A percentile compares a stretch with the other conserved stretches of the same genome.
phyloP scores from a whole-genome alignment of 192 early-diverging fungal species.

The Podochytrium sp. region DNA sequence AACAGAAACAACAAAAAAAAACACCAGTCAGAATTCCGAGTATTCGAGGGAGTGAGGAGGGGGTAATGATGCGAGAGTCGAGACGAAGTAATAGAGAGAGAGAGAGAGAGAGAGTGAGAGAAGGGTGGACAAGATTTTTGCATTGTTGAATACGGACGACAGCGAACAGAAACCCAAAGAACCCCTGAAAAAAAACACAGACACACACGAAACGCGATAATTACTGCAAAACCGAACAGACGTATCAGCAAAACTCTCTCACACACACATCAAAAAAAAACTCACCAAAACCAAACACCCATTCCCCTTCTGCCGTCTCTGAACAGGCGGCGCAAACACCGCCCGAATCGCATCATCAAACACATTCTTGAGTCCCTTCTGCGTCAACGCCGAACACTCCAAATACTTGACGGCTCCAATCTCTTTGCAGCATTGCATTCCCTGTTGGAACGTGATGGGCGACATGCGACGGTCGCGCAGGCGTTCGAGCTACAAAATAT shows the following conservation, averaged over 20 bases:
- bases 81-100: no score
- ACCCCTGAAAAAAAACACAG: not conserved
- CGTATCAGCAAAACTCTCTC: not conserved
- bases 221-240: not conserved
- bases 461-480: conserved; percentile 83
- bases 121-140: no score
- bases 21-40: not conserved
- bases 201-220: not conserved
- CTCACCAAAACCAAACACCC: conserved; percentile 74
- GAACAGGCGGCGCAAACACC: conserved; percentile 75
- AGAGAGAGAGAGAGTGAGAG: no score
- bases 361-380: conserved; percentile 96
- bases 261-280: not conserved
- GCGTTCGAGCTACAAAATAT: no score
- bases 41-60: no score
- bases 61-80: no score
- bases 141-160: no score
- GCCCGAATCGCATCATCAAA: conserved; percentile 99
- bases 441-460: conserved; percentile 88
- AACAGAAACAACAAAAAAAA: not conserved
- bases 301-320: conserved; percentile 63
- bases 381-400: conserved; percentile 97
- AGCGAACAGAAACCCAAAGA: no score
- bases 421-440: conserved; percentile 86
- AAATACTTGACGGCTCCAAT: conserved; percentile 90